Evolutionary conservation across 768 basidiomycete genomes (phyloP).

Genomic region (Erythrobasidium yunnanense): DNA sequence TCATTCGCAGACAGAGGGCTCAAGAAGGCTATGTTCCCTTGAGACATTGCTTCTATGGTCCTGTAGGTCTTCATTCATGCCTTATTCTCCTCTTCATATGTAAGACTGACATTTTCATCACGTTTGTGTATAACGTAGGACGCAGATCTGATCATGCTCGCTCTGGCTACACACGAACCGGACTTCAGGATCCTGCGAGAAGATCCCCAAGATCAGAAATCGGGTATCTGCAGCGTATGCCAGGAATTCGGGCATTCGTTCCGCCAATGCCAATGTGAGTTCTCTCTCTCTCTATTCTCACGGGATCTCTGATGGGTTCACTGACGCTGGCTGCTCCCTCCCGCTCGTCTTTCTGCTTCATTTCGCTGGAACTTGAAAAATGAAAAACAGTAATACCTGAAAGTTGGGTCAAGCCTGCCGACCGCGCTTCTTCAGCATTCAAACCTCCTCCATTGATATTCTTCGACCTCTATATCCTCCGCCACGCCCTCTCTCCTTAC

Average conservation of each 20-base stretch:
- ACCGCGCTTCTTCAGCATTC: too few species aligned
- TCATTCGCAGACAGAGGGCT: conserved; percentile 11
- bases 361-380: not conserved
- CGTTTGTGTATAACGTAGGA: not conserved
- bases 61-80: not conserved
- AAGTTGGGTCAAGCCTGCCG: too few species aligned
- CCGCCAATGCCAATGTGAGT: conserved; percentile 2
- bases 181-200: conserved; percentile 17
- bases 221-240: not conserved
- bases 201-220: conserved; percentile 6
- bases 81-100: not conserved
- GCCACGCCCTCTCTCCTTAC: not conserved
- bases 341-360: not conserved
- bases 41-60: conserved; percentile 18
- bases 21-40: conserved; percentile 9
- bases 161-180: conserved; percentile 20
- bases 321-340: too few species aligned
- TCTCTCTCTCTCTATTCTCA: too few species aligned
- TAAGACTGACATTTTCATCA: not conserved
- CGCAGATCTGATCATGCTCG: conserved; percentile 22
- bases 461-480: conserved; percentile 19
- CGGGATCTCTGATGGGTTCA: too few species aligned
- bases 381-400: not conserved
- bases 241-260: not conserved
- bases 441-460: not conserved